Base-by-base conservation (phyloP, 306 rosid species). In the Begonia peltatifolia region DNA sequence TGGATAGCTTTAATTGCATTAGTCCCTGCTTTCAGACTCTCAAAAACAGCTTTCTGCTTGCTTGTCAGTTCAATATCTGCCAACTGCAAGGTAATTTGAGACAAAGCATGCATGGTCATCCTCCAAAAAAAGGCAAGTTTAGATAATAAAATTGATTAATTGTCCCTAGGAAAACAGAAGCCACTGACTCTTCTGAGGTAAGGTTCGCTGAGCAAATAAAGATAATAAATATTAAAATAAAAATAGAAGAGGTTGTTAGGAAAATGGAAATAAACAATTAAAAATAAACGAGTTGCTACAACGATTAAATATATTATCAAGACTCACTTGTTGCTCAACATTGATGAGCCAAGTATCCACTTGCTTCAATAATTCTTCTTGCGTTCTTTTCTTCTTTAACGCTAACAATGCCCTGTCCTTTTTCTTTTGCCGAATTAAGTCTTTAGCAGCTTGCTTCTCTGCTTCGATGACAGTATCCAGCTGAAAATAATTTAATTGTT, bases 381-480 rank as follows among this genome's bases (percentile, higher is more conserved):
- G 97, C 46, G 94, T 11, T 68, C 75, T 90, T 50, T 90, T 90
- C 66, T 85, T 90, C 87, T 78, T 90, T 49, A 90, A 71, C 11
- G 94, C 86, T 57, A 90, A 62, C 80, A 90, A 75, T 35, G 97
- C 97, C 61, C 95, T 77, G 46, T 90, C 94, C 76, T 83, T 90
- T 74, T 73, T 89, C 87, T 85, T 90, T 58, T 78, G 82, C 18
- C 84, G 87, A 71, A 90, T 79, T 76, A 90, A 74, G 62, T 90
- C 94, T 65, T 76, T 75, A 38, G 94, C 95, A 59, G 97, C 97
- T 71, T 83, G 87, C 74, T 80, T 90, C 69, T 83, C 95, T 55
- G 97, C 95, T 76, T 90, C 97, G 58, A 90, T 83, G 59, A 90
- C 94, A 61, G 80, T 77, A 61, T 90, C 97, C 35, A 90, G 97